phyloP scores from a whole-genome alignment of 139 green algal genomes.

The Desmodesmus armatus region DNA sequence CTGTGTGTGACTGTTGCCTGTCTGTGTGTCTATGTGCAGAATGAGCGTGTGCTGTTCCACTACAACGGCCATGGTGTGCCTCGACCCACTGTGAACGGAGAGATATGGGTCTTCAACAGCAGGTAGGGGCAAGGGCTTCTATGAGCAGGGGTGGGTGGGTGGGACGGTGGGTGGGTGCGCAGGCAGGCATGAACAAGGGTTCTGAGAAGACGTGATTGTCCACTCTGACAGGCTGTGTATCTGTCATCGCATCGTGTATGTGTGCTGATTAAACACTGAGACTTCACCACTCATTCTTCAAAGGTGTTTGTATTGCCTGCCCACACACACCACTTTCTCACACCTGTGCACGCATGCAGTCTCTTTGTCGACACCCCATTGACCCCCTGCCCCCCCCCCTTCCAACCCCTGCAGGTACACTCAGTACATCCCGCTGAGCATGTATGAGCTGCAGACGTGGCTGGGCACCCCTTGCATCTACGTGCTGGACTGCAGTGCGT shows the following conservation, averaged over 20 bases:
- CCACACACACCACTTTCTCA: too few species aligned
- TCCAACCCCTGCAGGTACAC: too few species aligned
- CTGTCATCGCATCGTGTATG: too few species aligned
- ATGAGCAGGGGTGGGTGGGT: neutral
- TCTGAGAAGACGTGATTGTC: neutral
- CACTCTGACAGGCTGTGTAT: neutral
- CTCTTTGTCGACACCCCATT: too few species aligned
- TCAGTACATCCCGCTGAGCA: slow-evolving; percentile 98
- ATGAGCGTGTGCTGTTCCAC: slow-evolving; percentile 98
- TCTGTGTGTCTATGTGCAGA: too few species aligned
- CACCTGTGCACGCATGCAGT: too few species aligned
- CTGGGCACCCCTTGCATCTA: slow-evolving; percentile 95
- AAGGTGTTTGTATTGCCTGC: too few species aligned
- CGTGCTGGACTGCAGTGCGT: slow-evolving; percentile 97
- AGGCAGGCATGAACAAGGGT: neutral
- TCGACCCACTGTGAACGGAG: slow-evolving; percentile 95
- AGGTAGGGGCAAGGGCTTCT: slow-evolving; percentile 43
- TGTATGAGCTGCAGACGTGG: slow-evolving; percentile 97
- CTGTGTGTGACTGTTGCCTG: too few species aligned
- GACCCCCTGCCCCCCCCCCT: too few species aligned
- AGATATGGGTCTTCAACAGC: slow-evolving; percentile 98
- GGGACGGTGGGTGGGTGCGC: neutral
- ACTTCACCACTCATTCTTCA: too few species aligned
- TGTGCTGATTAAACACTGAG: too few species aligned
- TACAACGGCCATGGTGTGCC: slow-evolving; percentile 99